Percentiles rank a stretch among this genome's conserved stretches.
These are phyloP conservation scores for Lagerstroemia speciosa DNA, from an alignment of 345 rosid genomes.

Conservation along the genomic window DNA sequence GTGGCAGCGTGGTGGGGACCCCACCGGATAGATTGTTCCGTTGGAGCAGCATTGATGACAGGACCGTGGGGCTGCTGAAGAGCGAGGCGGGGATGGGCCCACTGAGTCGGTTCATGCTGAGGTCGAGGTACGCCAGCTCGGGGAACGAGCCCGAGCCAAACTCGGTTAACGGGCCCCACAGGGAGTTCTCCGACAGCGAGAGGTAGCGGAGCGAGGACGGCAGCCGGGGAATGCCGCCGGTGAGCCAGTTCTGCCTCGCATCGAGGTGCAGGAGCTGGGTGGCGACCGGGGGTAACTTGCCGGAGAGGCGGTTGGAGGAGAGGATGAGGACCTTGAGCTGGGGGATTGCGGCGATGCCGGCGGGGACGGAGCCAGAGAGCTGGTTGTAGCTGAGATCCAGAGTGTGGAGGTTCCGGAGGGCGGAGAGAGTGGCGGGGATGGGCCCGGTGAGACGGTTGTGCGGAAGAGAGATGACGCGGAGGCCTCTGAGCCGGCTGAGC, in stretches of 20 bases:
- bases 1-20: constrained; percentile 18
- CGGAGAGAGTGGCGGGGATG: constrained; percentile 47
- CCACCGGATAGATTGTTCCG: constrained; percentile 75
- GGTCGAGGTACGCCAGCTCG: constrained; percentile 56
- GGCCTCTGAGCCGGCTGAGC: constrained; percentile 40
- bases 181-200: constrained; percentile 41
- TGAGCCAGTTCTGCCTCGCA: constrained; percentile 41
- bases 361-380: constrained; percentile 55
- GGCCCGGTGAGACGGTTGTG: constrained; percentile 72
- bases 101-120: constrained; percentile 69
- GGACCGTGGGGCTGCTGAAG: constrained; percentile 26
- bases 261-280: constrained; percentile 60
- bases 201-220: constrained; percentile 68
- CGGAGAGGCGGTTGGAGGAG: constrained; percentile 39
- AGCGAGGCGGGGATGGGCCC: constrained; percentile 61
- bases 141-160: constrained; percentile 27
- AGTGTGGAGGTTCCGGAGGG: constrained; percentile 49
- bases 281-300: constrained; percentile 30
- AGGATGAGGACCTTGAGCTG: constrained; percentile 46
- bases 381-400: constrained; percentile 73
- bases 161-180: constrained; percentile 56
- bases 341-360: constrained; percentile 28
- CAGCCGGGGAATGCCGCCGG: constrained; percentile 44
- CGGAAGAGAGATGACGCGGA: constrained; percentile 63
- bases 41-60: constrained; percentile 58